Evolutionary conservation across 768 basidiomycete genomes (phyloP).

Genomic region (Tulasnella sp.): DNA sequence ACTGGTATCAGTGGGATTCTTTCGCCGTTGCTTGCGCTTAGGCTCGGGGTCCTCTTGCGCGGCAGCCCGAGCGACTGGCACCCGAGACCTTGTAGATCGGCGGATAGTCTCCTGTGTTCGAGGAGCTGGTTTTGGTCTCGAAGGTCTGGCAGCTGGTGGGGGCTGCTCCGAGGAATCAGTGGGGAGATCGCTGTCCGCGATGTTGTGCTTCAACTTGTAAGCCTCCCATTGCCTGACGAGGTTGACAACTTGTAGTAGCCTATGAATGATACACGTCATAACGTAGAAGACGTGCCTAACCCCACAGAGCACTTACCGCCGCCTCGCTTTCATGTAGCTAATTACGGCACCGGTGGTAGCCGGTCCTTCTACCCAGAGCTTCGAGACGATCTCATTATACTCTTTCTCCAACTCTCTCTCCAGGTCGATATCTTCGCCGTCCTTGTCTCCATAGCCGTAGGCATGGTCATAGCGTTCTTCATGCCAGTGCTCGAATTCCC

Average conservation of each 20-base stretch:
- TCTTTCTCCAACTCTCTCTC: conserved; percentile 16
- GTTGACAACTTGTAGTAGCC: conserved; percentile 12
- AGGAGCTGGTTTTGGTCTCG: neutral
- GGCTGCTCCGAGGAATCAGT: no score
- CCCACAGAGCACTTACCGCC: neutral
- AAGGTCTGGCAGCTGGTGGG: neutral
- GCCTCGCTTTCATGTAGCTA: conserved; percentile 5
- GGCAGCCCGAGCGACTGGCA: neutral
- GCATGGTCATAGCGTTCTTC: conserved; percentile 12
- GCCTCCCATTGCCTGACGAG: conserved; percentile 14
- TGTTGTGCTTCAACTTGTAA: conserved; percentile 6
- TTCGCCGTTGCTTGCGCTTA: neutral
- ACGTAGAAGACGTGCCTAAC: neutral
- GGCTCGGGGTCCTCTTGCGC: conserved; percentile 6
- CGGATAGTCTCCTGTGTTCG: neutral
- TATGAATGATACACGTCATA: neutral
- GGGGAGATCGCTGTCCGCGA: neutral
- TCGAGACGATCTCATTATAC: conserved; percentile 7
- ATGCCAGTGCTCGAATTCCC: neutral
- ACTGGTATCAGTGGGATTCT: neutral
- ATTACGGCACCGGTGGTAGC: conserved; percentile 14
- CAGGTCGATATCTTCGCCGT: conserved; percentile 12
- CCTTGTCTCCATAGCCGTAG: conserved; percentile 15
- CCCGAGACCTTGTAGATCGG: neutral
- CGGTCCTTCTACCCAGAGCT: conserved; percentile 6